A percentile compares a stretch with the other conserved stretches of the same genome.
Evolutionary conservation across 345 rosid species (phyloP).

Genomic region (Aquilaria malaccensis): DNA sequence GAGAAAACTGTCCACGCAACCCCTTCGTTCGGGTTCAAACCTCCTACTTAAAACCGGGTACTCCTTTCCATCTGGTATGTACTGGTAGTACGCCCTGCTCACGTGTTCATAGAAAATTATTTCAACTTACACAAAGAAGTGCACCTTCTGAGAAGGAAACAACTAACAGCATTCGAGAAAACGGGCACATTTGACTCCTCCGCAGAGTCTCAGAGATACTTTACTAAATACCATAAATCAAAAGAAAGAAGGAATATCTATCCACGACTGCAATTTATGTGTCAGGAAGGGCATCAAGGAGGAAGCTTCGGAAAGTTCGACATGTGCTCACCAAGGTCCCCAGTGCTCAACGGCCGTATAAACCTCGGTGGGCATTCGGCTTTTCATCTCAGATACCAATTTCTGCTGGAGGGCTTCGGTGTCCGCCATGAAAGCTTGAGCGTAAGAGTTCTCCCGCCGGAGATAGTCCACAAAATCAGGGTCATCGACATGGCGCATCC

Average conservation of each 20-base stretch:
- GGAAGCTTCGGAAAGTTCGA: conserved; percentile 1
- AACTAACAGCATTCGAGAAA: background rate
- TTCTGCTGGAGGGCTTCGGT: conserved; percentile 37
- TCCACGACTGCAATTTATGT: background rate
- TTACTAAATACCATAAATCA: background rate
- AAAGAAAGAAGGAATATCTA: background rate
- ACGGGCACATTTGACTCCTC: background rate
- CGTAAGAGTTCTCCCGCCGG: conserved; percentile 61
- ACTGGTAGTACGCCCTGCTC: conserved; percentile 63
- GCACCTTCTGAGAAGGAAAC: background rate
- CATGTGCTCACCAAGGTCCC: conserved; percentile 68
- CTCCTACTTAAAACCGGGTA: conserved; percentile 76
- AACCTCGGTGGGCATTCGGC: conserved; percentile 46
- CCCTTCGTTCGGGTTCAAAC: conserved; percentile 20
- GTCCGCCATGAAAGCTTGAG: conserved; percentile 79
- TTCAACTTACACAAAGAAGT: background rate
- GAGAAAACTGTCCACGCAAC: conserved; percentile 36
- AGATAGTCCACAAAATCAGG: conserved; percentile 47
- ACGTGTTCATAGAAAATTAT: conserved; percentile 4
- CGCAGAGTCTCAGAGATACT: background rate
- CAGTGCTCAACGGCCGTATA: conserved; percentile 74
- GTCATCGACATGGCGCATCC: conserved; percentile 65
- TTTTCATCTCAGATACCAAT: conserved; percentile 57
- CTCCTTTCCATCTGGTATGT: conserved; percentile 75
- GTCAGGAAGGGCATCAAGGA: background rate